Evolutionary conservation across 768 basidiomycete species (phyloP).

Genomic region (Trametes coccinea): DNA sequence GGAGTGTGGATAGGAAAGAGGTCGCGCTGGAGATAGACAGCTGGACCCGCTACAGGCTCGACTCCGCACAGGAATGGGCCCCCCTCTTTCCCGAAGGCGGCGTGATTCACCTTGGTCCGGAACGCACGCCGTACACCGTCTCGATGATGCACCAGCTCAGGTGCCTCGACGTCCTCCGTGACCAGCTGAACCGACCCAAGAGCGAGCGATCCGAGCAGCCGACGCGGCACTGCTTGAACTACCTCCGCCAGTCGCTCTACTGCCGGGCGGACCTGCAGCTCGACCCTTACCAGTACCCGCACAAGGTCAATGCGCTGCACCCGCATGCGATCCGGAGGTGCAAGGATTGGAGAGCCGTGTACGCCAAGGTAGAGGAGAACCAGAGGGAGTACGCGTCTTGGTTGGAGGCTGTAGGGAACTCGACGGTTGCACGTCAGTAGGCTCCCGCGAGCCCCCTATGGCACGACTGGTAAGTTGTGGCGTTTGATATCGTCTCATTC

Average conservation of each 20-base stretch:
- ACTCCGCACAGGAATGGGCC: slow-evolving; percentile 26
- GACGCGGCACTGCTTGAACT: slow-evolving; percentile 41
- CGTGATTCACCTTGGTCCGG: slow-evolving; percentile 28
- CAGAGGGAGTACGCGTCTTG: slow-evolving; percentile 14
- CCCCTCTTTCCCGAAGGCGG: slow-evolving; percentile 29
- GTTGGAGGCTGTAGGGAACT: neutral
- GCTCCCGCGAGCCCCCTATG: neutral
- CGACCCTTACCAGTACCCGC: slow-evolving; percentile 27
- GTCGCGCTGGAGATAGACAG: slow-evolving; percentile 14
- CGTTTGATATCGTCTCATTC: no score
- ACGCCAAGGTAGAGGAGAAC: slow-evolving; percentile 22
- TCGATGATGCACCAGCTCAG: slow-evolving; percentile 42
- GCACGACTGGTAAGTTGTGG: neutral
- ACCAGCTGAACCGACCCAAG: slow-evolving; percentile 13
- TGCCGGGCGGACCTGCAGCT: slow-evolving; percentile 38
- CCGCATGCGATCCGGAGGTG: slow-evolving; percentile 17
- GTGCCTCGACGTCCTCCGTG: slow-evolving; percentile 18
- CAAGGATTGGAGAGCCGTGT: slow-evolving; percentile 28
- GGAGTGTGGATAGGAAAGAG: slow-evolving; percentile 11
- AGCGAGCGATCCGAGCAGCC: slow-evolving; percentile 3
- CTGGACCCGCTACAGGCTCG: slow-evolving; percentile 17
- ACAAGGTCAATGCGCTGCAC: slow-evolving; percentile 13
- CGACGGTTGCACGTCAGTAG: neutral
- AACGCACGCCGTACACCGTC: slow-evolving; percentile 34
- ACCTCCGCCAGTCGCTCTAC: slow-evolving; percentile 40